phyloP scores from a whole-genome alignment of 208 protist genomes.

The Leishmania major region DNA sequence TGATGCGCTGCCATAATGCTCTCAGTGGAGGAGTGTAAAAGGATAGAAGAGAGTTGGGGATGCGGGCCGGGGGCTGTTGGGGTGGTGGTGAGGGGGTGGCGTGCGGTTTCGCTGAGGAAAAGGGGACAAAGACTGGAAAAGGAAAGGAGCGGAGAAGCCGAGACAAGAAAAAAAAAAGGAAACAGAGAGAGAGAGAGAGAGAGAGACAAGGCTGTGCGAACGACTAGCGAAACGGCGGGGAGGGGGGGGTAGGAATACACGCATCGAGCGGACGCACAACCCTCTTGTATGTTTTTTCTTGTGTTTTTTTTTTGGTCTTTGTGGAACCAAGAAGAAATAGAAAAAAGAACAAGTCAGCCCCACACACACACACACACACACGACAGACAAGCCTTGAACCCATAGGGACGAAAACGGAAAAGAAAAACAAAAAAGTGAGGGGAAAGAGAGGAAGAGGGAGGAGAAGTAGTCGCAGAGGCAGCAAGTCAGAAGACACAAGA shows the following conservation, averaged over 20 bases:
- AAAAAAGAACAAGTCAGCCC: not conserved
- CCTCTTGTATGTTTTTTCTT: not conserved
- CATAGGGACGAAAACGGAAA: not conserved
- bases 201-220: not conserved
- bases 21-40: not conserved
- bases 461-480: not conserved
- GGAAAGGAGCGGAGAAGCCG: slow-evolving; percentile 2
- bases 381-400: not conserved
- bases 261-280: not conserved
- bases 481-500: not conserved
- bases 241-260: not conserved
- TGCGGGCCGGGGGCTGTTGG: not conserved
- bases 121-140: slow-evolving; percentile 15
- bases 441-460: too few relatives aligned
- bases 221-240: not conserved
- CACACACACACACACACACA: not conserved
- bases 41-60: not conserved
- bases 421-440: not conserved
- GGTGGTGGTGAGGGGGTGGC: not conserved
- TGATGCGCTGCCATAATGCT: not conserved
- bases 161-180: not conserved
- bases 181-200: slow-evolving; percentile 1
- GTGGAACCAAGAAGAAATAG: not conserved
- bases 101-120: not conserved
- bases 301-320: not conserved